Evolutionary conservation across 2,329 filamentous ascomycete genomes (phyloP).

Genomic region (Coniochaeta sp.): DNA sequence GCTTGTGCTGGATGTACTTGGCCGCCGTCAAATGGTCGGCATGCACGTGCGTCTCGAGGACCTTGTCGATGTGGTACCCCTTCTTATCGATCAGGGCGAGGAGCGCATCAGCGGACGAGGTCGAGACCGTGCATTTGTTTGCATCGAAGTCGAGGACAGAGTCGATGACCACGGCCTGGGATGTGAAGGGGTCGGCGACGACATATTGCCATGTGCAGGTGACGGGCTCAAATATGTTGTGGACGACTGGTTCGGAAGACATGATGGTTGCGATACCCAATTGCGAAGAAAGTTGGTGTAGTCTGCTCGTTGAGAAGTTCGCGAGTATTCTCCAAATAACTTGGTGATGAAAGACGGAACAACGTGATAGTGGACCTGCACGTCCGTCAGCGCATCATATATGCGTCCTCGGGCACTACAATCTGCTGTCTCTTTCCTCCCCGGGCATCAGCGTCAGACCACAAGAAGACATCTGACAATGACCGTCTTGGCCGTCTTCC

Average conservation of each 20-base stretch:
- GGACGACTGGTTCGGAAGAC: constrained; percentile 20
- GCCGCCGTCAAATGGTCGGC: constrained; percentile 51
- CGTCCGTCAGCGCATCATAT: too few species aligned
- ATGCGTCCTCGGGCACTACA: too few species aligned
- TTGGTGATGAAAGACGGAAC: too few species aligned
- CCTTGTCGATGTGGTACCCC: constrained; percentile 35
- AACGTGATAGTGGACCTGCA: too few species aligned
- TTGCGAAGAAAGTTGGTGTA: too few species aligned
- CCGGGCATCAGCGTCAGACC: too few species aligned
- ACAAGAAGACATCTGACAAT: neutral
- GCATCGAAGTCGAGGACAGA: constrained; percentile 49
- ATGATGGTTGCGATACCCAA: neutral
- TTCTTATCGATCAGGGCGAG: constrained; percentile 32
- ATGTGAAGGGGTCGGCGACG: constrained; percentile 41
- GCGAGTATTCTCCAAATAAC: too few species aligned
- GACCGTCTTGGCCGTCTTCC: too few species aligned
- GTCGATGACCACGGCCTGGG: constrained; percentile 47
- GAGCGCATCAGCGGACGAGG: constrained; percentile 40
- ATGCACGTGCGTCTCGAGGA: constrained; percentile 53
- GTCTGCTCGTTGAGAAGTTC: too few species aligned
- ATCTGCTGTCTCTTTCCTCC: too few species aligned
- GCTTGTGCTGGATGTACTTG: constrained; percentile 40
- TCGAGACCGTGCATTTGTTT: constrained; percentile 29
- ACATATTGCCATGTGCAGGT: constrained; percentile 51
- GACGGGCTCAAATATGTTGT: constrained; percentile 23